These are phyloP conservation scores for Pythium phragmiticola DNA, from an alignment of 352 stramenopile genomes.

Conservation along the genomic window DNA sequence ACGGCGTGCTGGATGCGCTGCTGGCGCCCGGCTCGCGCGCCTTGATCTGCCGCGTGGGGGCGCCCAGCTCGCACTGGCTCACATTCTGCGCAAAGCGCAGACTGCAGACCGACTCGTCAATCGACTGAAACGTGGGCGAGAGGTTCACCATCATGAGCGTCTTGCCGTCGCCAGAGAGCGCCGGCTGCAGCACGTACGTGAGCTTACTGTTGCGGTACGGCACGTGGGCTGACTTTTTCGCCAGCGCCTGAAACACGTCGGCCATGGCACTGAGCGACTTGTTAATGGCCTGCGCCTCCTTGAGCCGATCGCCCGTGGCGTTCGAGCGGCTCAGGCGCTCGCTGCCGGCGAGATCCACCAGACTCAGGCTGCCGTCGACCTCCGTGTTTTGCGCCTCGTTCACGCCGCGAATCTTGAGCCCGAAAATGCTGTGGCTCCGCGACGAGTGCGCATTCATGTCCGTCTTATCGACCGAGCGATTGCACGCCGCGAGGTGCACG, in stretches of 20 bases:
- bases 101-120: conserved; percentile 97
- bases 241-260: conserved; percentile 98
- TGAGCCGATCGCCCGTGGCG: conserved; percentile 90
- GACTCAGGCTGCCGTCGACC: conserved; percentile 92
- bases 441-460: conserved; percentile 99
- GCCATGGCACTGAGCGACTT: conserved; percentile 98
- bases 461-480: conserved; percentile 96
- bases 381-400: conserved; percentile 90
- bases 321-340: conserved; percentile 95
- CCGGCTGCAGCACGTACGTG: conserved; percentile 98
- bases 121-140: conserved; percentile 93
- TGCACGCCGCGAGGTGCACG: conserved; percentile 87
- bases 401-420: conserved; percentile 87
- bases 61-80: conserved; percentile 96
- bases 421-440: conserved; percentile 98
- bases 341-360: conserved; percentile 93
- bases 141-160: conserved; percentile 99
- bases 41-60: conserved; percentile 90
- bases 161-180: conserved; percentile 98
- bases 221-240: conserved; percentile 94
- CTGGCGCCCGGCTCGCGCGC: conserved; percentile 32
- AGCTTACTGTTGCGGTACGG: conserved; percentile 99
- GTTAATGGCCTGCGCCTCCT: conserved; percentile 99
- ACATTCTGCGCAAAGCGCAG: conserved; percentile 97
- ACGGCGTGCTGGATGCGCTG: not conserved